A percentile compares a stretch with the other conserved stretches of the same genome.
Evolutionary conservation across 2,329 filamentous ascomycete species (phyloP).

Genomic region (Akanthomyces dipterigenus): DNA sequence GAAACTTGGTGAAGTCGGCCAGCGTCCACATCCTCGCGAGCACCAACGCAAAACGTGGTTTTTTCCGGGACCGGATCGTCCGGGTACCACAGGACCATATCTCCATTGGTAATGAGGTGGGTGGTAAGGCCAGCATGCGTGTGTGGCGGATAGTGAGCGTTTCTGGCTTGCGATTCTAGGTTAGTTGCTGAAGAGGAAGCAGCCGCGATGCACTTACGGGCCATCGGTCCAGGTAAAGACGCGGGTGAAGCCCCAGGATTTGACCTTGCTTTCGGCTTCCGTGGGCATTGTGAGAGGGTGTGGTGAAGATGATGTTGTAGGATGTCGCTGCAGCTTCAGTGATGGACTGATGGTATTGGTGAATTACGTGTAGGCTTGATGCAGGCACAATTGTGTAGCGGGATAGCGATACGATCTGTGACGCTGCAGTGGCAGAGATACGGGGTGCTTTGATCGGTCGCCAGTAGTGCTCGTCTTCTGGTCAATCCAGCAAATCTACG

Average conservation of each 20-base stretch:
- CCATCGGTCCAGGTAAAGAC: conserved; percentile 69
- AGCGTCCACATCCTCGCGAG: conserved; percentile 60
- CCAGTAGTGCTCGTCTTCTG: too few species aligned
- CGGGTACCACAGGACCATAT: conserved; percentile 61
- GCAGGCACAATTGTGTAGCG: background rate
- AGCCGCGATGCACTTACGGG: conserved; percentile 45
- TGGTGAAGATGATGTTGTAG: background rate
- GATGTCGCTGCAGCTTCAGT: background rate
- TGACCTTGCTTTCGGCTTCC: conserved; percentile 50
- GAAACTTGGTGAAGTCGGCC: conserved; percentile 60
- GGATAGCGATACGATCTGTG: too few species aligned
- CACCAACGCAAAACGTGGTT: conserved; percentile 53
- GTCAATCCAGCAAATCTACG: too few species aligned
- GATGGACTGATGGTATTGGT: background rate
- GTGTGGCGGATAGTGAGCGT: conserved; percentile 63
- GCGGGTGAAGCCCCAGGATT: conserved; percentile 60
- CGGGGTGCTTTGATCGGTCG: too few species aligned
- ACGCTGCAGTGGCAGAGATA: too few species aligned
- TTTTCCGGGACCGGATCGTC: conserved; percentile 48
- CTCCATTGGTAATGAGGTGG: conserved; percentile 59
- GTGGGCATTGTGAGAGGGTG: conserved; percentile 18
- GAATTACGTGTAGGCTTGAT: background rate
- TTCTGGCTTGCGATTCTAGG: conserved; percentile 34
- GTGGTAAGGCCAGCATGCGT: conserved; percentile 58
- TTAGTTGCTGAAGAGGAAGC: conserved; percentile 1